phyloP scores from a whole-genome alignment of 2,329 filamentous ascomycete species.

The Aspergillus uvarum region DNA sequence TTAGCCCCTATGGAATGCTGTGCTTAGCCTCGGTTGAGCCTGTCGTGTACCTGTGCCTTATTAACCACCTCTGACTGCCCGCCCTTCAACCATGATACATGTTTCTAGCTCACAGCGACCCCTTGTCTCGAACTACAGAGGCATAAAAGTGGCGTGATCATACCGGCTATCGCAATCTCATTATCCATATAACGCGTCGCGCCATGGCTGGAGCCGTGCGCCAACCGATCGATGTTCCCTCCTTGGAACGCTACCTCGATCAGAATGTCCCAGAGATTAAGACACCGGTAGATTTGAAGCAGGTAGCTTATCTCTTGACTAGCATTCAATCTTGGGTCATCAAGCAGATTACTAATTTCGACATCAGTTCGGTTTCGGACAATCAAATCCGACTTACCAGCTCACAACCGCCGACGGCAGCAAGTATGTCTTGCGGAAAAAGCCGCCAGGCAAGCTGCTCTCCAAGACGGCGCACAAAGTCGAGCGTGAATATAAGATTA shows the following conservation, averaged over 20 bases:
- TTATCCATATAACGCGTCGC: neutral
- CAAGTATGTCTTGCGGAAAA: constrained; percentile 91
- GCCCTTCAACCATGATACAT: neutral
- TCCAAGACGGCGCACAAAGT: constrained; percentile 95
- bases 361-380: constrained; percentile 85
- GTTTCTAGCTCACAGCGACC: neutral
- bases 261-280: constrained; percentile 79
- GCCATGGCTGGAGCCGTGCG: constrained; percentile 81
- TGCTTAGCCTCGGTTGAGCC: neutral
- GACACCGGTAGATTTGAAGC: constrained; percentile 81
- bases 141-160: neutral
- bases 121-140: neutral
- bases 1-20: neutral
- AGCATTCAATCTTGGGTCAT: neutral
- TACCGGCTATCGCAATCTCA: neutral
- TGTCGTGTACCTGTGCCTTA: neutral
- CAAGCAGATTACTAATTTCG: neutral
- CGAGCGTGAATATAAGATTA: constrained; percentile 90
- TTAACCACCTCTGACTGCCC: neutral
- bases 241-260: constrained; percentile 75
- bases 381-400: constrained; percentile 96
- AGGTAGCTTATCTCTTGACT: constrained; percentile 56
- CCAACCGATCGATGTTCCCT: constrained; percentile 81
- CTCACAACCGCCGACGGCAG: constrained; percentile 69
- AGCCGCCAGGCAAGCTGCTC: constrained; percentile 89